Percentiles rank a stretch among this genome's conserved stretches.
These are phyloP conservation scores for Echites panduratus DNA, from an alignment of 257 asterid genomes.

Conservation along the genomic window DNA sequence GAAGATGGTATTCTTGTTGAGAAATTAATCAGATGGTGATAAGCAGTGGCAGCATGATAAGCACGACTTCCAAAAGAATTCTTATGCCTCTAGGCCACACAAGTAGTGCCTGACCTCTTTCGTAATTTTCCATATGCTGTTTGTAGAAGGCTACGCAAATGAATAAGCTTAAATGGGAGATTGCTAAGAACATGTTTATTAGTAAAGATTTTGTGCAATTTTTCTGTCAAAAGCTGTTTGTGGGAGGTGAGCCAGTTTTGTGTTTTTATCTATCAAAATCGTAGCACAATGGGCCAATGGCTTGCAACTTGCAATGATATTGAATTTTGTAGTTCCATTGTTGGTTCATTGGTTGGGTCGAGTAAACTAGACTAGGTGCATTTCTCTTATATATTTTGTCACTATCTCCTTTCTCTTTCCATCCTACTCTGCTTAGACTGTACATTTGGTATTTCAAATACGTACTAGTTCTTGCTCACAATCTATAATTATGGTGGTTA, in stretches of 20 bases:
- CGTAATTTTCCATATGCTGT: neutral
- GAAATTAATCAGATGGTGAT: neutral
- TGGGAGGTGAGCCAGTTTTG: neutral
- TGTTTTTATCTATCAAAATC: neutral
- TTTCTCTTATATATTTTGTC: neutral
- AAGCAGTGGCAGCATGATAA: neutral
- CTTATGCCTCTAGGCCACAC: neutral
- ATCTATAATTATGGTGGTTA: neutral
- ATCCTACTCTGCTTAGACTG: neutral
- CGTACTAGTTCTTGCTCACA: neutral
- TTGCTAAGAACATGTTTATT: neutral
- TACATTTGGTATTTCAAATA: neutral
- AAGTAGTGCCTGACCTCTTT: neutral
- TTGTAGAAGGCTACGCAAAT: neutral
- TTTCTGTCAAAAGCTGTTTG: neutral
- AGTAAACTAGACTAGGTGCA: neutral
- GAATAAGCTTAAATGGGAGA: neutral
- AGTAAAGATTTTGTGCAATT: neutral
- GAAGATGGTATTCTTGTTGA: neutral
- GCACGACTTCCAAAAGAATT: neutral
- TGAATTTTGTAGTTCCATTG: neutral
- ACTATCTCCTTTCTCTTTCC: neutral
- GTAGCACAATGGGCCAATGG: neutral
- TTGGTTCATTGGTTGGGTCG: neutral
- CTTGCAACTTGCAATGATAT: neutral